phyloP scores from a whole-genome alignment of 129 eudicot genomes.

The Heracleum sosnowskyi region DNA sequence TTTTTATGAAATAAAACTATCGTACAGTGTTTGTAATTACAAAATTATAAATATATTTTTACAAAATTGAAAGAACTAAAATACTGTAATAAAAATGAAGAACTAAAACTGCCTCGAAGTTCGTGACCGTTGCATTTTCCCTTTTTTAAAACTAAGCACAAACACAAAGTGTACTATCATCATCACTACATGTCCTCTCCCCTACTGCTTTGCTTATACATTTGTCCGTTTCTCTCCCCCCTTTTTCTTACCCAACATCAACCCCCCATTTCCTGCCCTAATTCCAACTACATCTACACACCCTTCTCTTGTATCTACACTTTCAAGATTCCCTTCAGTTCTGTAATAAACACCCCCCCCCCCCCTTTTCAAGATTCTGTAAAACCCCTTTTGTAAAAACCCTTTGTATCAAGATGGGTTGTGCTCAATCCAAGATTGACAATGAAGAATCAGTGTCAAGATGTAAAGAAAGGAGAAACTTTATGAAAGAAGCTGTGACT shows the following conservation, averaged over 20 bases:
- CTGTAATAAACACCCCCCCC: too few relatives aligned
- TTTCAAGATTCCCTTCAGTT: too few relatives aligned
- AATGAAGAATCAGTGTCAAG: conserved; percentile 89
- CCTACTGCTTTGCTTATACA: neutral
- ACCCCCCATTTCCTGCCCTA: neutral
- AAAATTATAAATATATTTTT: too few relatives aligned
- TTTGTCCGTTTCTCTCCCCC: neutral
- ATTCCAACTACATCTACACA: neutral
- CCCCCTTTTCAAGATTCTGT: neutral
- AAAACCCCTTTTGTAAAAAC: neutral
- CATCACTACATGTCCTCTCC: neutral
- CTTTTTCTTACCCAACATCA: neutral
- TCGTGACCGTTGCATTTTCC: neutral
- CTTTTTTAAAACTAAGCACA: neutral
- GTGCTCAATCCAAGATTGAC: conserved; percentile 94
- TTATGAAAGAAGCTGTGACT: conserved; percentile 80
- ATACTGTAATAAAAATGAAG: too few relatives aligned
- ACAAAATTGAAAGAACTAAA: too few relatives aligned
- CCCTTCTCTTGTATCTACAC: neutral
- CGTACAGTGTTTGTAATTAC: too few relatives aligned
- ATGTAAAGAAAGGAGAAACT: conserved; percentile 82
- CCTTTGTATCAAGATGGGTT: conserved; percentile 47
- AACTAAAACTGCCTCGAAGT: neutral
- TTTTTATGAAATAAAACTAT: too few relatives aligned
- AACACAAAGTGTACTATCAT: neutral